phyloP scores from a whole-genome alignment of 1,139 yeast species.

The Spathaspora sp. region DNA sequence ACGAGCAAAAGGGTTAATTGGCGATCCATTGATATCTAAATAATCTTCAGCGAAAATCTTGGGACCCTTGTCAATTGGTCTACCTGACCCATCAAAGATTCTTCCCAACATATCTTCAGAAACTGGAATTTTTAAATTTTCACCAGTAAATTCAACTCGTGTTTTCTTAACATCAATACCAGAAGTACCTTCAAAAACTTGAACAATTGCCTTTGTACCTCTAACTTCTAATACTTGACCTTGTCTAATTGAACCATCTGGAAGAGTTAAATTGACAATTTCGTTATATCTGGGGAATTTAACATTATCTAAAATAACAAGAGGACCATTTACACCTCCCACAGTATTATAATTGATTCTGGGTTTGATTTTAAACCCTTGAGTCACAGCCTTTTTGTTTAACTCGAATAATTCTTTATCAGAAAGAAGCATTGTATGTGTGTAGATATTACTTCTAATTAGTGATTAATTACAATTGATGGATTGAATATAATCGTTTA shows the following conservation, averaged over 20 bases:
- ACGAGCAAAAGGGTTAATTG: constrained; percentile 97
- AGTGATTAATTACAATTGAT: neutral
- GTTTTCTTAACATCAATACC: constrained; percentile 98
- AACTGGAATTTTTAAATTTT: constrained; percentile 88
- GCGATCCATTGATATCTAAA: constrained; percentile 96
- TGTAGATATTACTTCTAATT: neutral
- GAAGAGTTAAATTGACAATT: constrained; percentile 92
- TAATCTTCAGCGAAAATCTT: constrained; percentile 97
- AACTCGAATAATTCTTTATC: constrained; percentile 68
- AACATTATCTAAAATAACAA: constrained; percentile 93
- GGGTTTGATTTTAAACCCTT: constrained; percentile 88
- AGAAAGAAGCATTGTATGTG: constrained; percentile 30
- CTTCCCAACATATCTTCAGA: constrained; percentile 98
- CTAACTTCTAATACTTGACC: constrained; percentile 98
- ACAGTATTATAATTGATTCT: constrained; percentile 93
- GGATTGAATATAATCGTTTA: neutral
- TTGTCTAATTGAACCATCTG: constrained; percentile 91
- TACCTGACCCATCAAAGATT: constrained; percentile 97
- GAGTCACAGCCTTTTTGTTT: constrained; percentile 88
- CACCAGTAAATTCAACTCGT: constrained; percentile 94
- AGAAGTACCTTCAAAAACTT: constrained; percentile 97
- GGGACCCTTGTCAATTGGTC: constrained; percentile 98
- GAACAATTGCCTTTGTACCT: constrained; percentile 96
- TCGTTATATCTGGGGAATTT: constrained; percentile 96
- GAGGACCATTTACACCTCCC: constrained; percentile 97